A percentile compares a stretch with the other conserved stretches of the same genome.
phyloP scores from a whole-genome alignment of 73 alveolate genomes.

The Breviolum minutum region DNA sequence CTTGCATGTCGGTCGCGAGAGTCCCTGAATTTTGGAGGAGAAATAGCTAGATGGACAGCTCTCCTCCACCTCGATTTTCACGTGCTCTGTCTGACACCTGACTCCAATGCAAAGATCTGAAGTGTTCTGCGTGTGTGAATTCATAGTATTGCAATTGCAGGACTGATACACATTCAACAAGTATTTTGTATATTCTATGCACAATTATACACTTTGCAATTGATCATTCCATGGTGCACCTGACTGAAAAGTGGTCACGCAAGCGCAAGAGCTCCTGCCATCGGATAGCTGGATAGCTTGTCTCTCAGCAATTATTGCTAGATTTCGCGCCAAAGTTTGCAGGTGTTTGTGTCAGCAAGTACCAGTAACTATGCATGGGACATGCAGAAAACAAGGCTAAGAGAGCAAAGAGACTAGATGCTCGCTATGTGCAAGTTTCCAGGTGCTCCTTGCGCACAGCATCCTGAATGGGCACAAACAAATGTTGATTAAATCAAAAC shows the following conservation, averaged over 20 bases:
- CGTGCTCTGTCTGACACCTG: conserved; percentile 65
- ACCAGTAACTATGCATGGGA: too few species aligned
- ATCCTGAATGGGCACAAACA: not conserved
- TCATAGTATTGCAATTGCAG: too few species aligned
- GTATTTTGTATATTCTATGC: not conserved
- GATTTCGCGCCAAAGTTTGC: too few species aligned
- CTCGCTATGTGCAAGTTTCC: too few species aligned
- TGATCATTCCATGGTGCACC: not conserved
- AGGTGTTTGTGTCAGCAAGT: too few species aligned
- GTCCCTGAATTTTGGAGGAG: not conserved
- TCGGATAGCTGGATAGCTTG: not conserved
- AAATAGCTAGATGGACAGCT: not conserved
- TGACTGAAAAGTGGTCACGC: not conserved
- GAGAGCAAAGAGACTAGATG: not conserved
- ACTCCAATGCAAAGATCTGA: not conserved
- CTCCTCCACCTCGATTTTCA: conserved; percentile 89
- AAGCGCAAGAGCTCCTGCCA: conserved; percentile 5
- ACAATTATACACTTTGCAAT: not conserved
- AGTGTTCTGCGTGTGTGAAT: too few species aligned
- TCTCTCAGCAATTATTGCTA: too few species aligned
- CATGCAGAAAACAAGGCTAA: not conserved
- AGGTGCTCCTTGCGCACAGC: conserved; percentile 15
- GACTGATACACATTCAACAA: not conserved
- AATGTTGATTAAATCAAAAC: not conserved
- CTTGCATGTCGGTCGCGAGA: not conserved